Percentiles rank a stretch among this genome's conserved stretches.
These are phyloP conservation scores for Xylaria sp. DNA, from an alignment of 2,329 filamentous ascomycete genomes.

Conservation along the genomic window DNA sequence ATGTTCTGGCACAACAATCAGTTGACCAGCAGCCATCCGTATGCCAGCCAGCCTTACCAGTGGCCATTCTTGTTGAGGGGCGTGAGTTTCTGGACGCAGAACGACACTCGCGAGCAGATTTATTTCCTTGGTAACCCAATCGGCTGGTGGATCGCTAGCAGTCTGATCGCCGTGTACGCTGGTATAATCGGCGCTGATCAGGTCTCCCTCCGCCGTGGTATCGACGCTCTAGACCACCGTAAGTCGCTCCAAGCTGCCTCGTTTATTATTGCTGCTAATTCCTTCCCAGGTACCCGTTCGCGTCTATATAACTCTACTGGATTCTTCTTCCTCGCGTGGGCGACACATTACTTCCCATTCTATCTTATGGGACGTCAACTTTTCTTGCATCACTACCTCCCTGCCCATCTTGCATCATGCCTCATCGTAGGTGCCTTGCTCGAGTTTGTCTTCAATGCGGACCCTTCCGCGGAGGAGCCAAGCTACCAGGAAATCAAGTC, in stretches of 20 bases:
- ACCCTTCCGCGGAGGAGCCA: slow-evolving; percentile 66
- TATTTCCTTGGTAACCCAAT: slow-evolving; percentile 98
- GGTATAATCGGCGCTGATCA: slow-evolving; percentile 93
- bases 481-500: slow-evolving; percentile 46
- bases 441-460: slow-evolving; percentile 94
- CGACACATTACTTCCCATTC: slow-evolving; percentile 95
- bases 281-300: slow-evolving; percentile 73
- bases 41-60: slow-evolving; percentile 90
- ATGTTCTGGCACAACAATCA: slow-evolving; percentile 99
- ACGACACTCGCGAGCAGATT: slow-evolving; percentile 92
- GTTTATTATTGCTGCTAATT: slow-evolving; percentile 18
- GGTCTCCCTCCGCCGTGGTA: slow-evolving; percentile 85
- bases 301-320: slow-evolving; percentile 98
- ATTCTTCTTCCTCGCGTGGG: slow-evolving; percentile 99
- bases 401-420: slow-evolving; percentile 86
- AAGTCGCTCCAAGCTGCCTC: slow-evolving; percentile 51
- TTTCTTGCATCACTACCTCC: slow-evolving; percentile 97
- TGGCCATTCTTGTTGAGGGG: slow-evolving; percentile 98
- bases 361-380: slow-evolving; percentile 97
- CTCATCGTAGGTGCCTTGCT: slow-evolving; percentile 89
- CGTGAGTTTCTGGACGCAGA: slow-evolving; percentile 99
- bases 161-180: slow-evolving; percentile 87
- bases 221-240: slow-evolving; percentile 93
- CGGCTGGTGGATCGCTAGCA: slow-evolving; percentile 96
- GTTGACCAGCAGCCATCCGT: slow-evolving; percentile 94